Evolutionary conservation across 768 basidiomycete genomes (phyloP), one percentile per base, ranked within the genome.

Genomic region (Lactarius akahatsu): DNA sequence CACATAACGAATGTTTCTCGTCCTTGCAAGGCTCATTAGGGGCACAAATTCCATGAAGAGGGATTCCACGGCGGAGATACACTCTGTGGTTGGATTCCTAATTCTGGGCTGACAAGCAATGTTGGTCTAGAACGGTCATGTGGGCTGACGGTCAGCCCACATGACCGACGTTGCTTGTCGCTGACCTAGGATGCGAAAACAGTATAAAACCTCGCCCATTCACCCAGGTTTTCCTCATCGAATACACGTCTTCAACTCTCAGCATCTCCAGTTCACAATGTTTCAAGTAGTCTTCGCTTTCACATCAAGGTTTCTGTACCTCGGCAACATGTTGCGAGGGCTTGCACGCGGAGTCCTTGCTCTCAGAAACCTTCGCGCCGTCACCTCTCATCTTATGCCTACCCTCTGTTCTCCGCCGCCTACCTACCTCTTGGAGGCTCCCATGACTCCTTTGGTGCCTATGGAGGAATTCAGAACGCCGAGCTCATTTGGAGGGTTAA

Each of bases 321-420:
- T 67, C 41, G 50, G 61, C 32, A 54, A 62, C 28, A 16, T 59
- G 20, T 28, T 63, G 23, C 66, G 43, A 6, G 57, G 26, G 23
- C 38, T 67, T 38, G 20, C 57, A 38, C 66, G 57, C 57, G 32
- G 61, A 20, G 32, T 63, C 36, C 57, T 63, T 43, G 50, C 61
- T 2, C 57, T 67, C 50, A 62, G 60, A 62, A 54, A 16, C 23
- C 66, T 62, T 36, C 40, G 15, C 2, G 2, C 5, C 30, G 52
- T 54, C 30, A 20, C 50, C 52, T 56, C 61, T 30, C 36, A 16
- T 26, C 40, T 67, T 8, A 41, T 43, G 10, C 61, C 57, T 20
- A 20, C 61, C 3, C 47, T 67, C 40, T n/a, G 57, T 3, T 20
- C 61, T 38, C 50, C 66, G 32, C 57, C 57, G 1, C 20, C 41